phyloP scores from a whole-genome alignment of 2,329 filamentous ascomycete genomes.

The Alternaria sp. region DNA sequence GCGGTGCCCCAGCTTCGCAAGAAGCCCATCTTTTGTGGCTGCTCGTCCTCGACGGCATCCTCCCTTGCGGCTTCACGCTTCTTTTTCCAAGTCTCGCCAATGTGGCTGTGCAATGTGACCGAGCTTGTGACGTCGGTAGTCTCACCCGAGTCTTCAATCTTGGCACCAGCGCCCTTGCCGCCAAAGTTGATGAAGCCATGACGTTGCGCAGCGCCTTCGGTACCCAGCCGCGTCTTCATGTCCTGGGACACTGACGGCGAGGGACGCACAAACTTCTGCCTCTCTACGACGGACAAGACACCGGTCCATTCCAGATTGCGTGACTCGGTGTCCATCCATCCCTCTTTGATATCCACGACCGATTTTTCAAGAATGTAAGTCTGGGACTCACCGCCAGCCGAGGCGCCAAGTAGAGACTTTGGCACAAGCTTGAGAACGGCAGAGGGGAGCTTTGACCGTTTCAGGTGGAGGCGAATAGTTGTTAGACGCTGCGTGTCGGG shows the following conservation, averaged over 20 bases:
- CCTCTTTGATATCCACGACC: slow-evolving; percentile 79
- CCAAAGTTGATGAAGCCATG: slow-evolving; percentile 45
- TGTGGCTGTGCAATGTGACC: slow-evolving; percentile 75
- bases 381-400: slow-evolving; percentile 70
- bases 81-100: slow-evolving; percentile 72
- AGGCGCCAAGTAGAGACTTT: slow-evolving; percentile 70
- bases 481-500: slow-evolving; percentile 76
- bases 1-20: slow-evolving; percentile 72
- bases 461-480: slow-evolving; percentile 82
- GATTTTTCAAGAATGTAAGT: slow-evolving; percentile 84
- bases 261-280: slow-evolving; percentile 72
- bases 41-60: slow-evolving; percentile 55
- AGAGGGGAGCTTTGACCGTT: slow-evolving; percentile 79
- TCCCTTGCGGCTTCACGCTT: slow-evolving; percentile 54
- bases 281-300: slow-evolving; percentile 79
- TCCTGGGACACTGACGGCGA: slow-evolving; percentile 28
- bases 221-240: slow-evolving; percentile 40
- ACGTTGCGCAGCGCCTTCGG: slow-evolving; percentile 43
- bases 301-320: slow-evolving; percentile 84
- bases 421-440: slow-evolving; percentile 81
- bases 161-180: slow-evolving; percentile 33
- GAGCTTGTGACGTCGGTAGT: slow-evolving; percentile 76
- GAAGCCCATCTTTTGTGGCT: slow-evolving; percentile 63
- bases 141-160: slow-evolving; percentile 46
- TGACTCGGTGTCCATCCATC: slow-evolving; percentile 84